These are phyloP conservation scores for Zasmidium citrigriseum DNA, from an alignment of 2,329 filamentous ascomycete genomes.

Conservation along the genomic window DNA sequence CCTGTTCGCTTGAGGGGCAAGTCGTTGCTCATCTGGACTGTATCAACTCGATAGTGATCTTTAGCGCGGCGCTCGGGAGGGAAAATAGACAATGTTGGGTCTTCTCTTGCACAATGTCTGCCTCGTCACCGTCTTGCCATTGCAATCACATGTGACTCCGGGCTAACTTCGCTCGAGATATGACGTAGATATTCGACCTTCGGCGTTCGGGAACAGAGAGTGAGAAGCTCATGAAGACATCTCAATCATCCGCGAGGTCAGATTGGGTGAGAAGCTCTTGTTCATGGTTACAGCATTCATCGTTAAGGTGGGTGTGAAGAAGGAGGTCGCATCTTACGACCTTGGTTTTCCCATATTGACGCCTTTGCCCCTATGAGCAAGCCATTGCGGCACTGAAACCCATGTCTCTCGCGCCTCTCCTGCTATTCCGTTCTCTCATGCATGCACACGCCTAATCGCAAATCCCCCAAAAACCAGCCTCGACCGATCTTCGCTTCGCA, in stretches of 20 bases:
- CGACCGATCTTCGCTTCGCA: background rate
- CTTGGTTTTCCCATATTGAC: constrained; percentile 8
- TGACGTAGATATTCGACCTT: too few species aligned
- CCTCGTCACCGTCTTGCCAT: too few species aligned
- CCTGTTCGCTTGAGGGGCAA: constrained; percentile 65
- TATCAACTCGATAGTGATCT: background rate
- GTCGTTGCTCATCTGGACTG: background rate
- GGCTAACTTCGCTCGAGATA: too few species aligned
- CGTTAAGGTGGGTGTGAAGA: background rate
- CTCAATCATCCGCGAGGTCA: background rate
- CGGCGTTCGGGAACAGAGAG: background rate
- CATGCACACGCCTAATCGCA: background rate
- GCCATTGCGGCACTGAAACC: constrained; percentile 5
- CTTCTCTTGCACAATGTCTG: too few species aligned
- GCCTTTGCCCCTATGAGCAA: constrained; percentile 13
- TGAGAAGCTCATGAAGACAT: background rate
- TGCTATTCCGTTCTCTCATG: background rate
- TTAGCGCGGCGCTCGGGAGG: constrained; percentile 7
- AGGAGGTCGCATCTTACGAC: background rate
- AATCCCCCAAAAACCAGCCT: constrained; percentile 6
- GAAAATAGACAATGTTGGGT: background rate
- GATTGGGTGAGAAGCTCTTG: background rate
- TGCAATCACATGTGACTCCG: background rate
- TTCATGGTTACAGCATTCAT: background rate
- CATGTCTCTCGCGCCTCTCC: background rate